phyloP scores from a whole-genome alignment of 805 yeast genomes.

The Ogataea chonburiensis region DNA sequence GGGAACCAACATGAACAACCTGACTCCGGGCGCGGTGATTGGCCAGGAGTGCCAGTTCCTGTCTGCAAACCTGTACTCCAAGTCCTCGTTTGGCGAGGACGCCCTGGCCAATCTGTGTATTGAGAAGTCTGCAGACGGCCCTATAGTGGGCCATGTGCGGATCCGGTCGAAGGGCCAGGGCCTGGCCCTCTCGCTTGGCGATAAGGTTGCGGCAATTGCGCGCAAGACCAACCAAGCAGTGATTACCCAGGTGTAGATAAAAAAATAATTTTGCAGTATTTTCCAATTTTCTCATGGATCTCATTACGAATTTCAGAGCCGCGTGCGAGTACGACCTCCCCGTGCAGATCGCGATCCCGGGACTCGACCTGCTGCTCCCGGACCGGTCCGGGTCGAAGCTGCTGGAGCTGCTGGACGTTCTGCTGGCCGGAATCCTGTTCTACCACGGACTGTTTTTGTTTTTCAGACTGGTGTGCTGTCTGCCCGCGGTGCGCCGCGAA shows the following conservation, averaged over 20 bases:
- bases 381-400: constrained; percentile 13
- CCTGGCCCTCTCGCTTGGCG: constrained; percentile 90
- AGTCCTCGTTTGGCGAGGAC: constrained; percentile 94
- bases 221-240: constrained; percentile 47
- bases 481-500: constrained; percentile 13
- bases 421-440: constrained; percentile 21
- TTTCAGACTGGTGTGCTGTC: constrained; percentile 17
- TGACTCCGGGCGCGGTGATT: constrained; percentile 88
- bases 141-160: constrained; percentile 89
- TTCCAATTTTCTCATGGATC: constrained; percentile 7
- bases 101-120: constrained; percentile 94
- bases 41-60: constrained; percentile 89
- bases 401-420: constrained; percentile 21
- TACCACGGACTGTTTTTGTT: constrained; percentile 20
- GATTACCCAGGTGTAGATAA: constrained; percentile 24
- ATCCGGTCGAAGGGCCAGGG: constrained; percentile 98
- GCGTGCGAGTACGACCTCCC: constrained; percentile 8
- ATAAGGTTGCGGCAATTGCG: constrained; percentile 83
- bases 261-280: constrained; percentile 1
- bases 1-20: constrained; percentile 90
- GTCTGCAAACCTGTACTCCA: constrained; percentile 90
- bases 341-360: constrained; percentile 17
- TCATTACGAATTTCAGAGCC: constrained; percentile 4
- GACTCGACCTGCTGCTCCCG: constrained; percentile 9
- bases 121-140: constrained; percentile 73